Percentiles rank a stretch among this genome's conserved stretches.
phyloP scores from a whole-genome alignment of 225 moss, liverwort and hornwort species.

The Polytrichum commune region DNA sequence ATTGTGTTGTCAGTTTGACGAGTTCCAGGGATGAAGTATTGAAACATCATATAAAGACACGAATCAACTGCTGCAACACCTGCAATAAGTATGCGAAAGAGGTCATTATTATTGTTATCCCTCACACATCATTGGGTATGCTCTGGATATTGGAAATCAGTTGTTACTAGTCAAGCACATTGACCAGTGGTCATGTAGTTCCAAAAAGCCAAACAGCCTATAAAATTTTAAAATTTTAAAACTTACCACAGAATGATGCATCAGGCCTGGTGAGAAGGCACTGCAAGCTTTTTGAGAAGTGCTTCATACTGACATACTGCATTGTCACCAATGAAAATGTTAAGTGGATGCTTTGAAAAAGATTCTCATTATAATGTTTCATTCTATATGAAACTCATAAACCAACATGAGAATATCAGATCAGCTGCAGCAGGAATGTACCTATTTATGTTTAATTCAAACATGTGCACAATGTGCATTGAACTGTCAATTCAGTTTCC shows the following conservation, averaged over 20 bases:
- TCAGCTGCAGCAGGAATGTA: too few relatives aligned
- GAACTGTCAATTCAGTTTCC: too few relatives aligned
- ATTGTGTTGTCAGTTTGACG: slow-evolving; percentile 87
- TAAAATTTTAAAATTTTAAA: neutral
- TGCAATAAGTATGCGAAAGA: slow-evolving; percentile 27
- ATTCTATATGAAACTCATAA: too few relatives aligned
- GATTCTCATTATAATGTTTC: too few relatives aligned
- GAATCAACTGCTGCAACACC: slow-evolving; percentile 81
- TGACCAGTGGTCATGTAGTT: neutral
- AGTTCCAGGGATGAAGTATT: slow-evolving; percentile 89
- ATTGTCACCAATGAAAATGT: neutral
- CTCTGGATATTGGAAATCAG: too few relatives aligned
- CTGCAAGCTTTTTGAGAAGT: slow-evolving; percentile 89
- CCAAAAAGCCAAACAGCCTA: neutral
- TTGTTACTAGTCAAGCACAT: too few relatives aligned
- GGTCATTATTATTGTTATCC: too few relatives aligned
- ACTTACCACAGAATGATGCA: slow-evolving; percentile 87
- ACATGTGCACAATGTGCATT: too few relatives aligned
- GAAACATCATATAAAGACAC: slow-evolving; percentile 95
- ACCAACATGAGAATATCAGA: too few relatives aligned
- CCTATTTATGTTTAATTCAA: too few relatives aligned
- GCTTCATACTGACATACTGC: slow-evolving; percentile 87
- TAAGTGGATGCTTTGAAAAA: too few relatives aligned
- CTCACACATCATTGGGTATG: too few relatives aligned
- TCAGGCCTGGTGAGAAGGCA: slow-evolving; percentile 92